These are phyloP conservation scores for Myxozyma vanderwaltii DNA, from an alignment of 805 yeast species.

Conservation along the genomic window DNA sequence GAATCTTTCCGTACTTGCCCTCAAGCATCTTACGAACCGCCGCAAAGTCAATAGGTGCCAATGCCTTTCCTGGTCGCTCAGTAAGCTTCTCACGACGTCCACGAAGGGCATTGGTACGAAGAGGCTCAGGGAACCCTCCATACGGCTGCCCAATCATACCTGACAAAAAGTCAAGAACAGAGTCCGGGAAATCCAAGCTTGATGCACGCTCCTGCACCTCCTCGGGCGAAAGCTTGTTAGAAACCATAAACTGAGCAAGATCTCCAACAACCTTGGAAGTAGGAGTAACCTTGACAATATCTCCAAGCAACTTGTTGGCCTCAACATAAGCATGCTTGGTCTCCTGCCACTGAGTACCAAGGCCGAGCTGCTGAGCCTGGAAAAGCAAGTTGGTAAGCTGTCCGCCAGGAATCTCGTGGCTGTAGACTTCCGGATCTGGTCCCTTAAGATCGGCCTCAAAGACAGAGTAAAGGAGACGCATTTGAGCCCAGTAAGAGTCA, in stretches of 20 bases:
- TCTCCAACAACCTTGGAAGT: conserved; percentile 99
- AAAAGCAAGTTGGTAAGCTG: conserved; percentile 95
- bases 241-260: conserved; percentile 99
- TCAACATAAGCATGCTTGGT: conserved; percentile 92
- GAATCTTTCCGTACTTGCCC: conserved; percentile 65
- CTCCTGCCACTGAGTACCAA: conserved; percentile 95
- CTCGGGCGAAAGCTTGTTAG: conserved; percentile 81
- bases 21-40: conserved; percentile 71
- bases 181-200: conserved; percentile 96
- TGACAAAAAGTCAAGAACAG: conserved; percentile 97
- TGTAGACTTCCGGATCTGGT: conserved; percentile 98
- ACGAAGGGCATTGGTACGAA: conserved; percentile 84
- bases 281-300: conserved; percentile 97
- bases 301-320: conserved; percentile 91
- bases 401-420: conserved; percentile 99
- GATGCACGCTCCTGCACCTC: conserved; percentile 87
- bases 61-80: conserved; percentile 86
- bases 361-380: conserved; percentile 99
- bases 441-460: conserved; percentile 99
- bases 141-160: conserved; percentile 99
- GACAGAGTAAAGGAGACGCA: conserved; percentile 93
- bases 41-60: conserved; percentile 79
- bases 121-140: conserved; percentile 99
- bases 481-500: conserved; percentile 98
- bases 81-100: conserved; percentile 91